Evolutionary conservation across 139 green algal genomes (phyloP), one percentile per base, ranked within the genome.

Genomic region (Edaphochlamys debaryana): DNA sequence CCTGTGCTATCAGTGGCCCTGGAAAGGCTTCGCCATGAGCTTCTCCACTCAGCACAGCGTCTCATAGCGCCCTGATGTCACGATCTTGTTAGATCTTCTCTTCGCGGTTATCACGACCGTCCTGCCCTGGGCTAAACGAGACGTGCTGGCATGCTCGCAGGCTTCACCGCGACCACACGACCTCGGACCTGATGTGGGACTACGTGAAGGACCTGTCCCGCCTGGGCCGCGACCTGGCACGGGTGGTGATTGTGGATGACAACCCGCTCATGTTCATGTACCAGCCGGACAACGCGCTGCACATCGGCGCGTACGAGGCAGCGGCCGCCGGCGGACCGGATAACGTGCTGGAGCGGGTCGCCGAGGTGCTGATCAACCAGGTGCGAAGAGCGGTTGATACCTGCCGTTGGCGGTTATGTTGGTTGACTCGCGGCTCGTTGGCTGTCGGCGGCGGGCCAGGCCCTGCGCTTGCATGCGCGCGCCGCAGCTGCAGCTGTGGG

Each of bases 171-270:
- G 80, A 90, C 34, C 86, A 90, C 62, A 90, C 86, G 7, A 74
- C 66, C 15, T 70, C 81, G 9, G 50, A 67, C 37, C 75, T 75
- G 3, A 36, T 48, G 85, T 82, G 86, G 86, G 68, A 73, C 50
- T 96, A 91, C 87, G 86, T 97, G 50, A 97, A 97, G 89, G 93
- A 97, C 71, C 89, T 97, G 67, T 90, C 86, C 4, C 71, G 79
- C 20, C 90, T 97, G 71, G 94, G 93, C 5, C 89, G 93, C 29
- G 86, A 93, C 68, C 89, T 95, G 74, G 42, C 78, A 13, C 66
- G 50, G 11, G 50, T 68, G 36, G 78, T 84, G 27, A 84, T 84
- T 17, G 78, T 84, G 78, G 94, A 96, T 72, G 94, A 96, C 89
- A 96, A 90, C 25, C 91, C 93, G 19, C 82, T 95, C 56, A 91